Conservation (phyloP, 2,329 filamentous ascomycete genomes). For the Thelonectria discophora region DNA sequence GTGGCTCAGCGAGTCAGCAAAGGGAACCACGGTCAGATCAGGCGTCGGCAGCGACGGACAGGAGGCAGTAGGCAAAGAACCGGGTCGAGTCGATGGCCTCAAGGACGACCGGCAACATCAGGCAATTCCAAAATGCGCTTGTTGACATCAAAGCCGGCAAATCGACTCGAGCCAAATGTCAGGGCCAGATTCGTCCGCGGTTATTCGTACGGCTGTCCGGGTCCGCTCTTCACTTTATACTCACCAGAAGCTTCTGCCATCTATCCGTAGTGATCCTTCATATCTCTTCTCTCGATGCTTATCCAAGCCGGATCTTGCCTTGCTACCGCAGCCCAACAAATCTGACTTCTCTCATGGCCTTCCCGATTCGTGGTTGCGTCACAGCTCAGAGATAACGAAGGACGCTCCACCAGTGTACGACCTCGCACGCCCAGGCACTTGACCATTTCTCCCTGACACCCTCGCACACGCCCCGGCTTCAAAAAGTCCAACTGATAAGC, state of each 20-base stretch:
- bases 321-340: neutral
- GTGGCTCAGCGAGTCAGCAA: constrained; percentile 2
- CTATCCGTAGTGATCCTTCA: neutral
- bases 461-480: constrained; percentile 14
- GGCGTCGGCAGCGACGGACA: constrained; percentile 12
- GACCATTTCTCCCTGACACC: constrained; percentile 1
- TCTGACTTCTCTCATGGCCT: constrained; percentile 11
- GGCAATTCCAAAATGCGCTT: constrained; percentile 11
- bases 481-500: constrained; percentile 18
- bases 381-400: constrained; percentile 21
- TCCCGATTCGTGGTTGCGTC: constrained; percentile 15
- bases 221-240: constrained; percentile 7
- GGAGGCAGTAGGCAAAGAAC: constrained; percentile 4
- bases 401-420: constrained; percentile 16
- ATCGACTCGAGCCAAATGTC: constrained; percentile 39
- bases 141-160: constrained; percentile 23
- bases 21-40: constrained; percentile 1
- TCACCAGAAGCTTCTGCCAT: neutral
- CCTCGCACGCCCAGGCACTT: constrained; percentile 16
- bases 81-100: constrained; percentile 4
- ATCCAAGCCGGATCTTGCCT: neutral
- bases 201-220: neutral
- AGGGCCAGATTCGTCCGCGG: constrained; percentile 26
- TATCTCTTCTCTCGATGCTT: neutral
- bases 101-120: constrained; percentile 5